Base-by-base conservation (phyloP, 1,284 basidiomycete species). In the Thelephora terrestris region DNA sequence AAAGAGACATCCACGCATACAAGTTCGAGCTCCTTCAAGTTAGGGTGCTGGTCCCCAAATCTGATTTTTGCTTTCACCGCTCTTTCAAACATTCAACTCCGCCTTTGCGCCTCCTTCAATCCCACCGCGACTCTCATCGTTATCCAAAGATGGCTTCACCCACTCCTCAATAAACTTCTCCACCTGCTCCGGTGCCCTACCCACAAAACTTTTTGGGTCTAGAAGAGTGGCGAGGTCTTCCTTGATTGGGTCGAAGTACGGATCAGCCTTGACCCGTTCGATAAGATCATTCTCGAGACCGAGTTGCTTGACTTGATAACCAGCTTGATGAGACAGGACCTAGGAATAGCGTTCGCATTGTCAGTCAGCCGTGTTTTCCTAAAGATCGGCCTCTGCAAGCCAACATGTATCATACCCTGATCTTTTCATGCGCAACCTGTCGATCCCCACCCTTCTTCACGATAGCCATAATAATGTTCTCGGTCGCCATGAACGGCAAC, bases 391-490 rank as follows among this genome's bases (percentile, higher is more conserved):
- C 36, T 24, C 17, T 2, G 38, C 24, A 46, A 47, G 20, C 42
- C 35, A 20, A 39, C 46, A 45, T 20, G 42, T 55, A 53, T 58
- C 60, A 58, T 46, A 97, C 94, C 51, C 95, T 73, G 62, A 98
- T 95, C 68, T 90, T 87, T 70, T 98, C 96, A 66, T 99, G 95
- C 35, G 92, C 93, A 65, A 91, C 89, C 68, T 99, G 96, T 36
- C 96, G 76, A 66, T 99, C 95, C 1, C 94, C 96, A 37, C 94
- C 94, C 48, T 73, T 75, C 68, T 95, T 95, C 51, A 99, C 96
- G 53, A 99, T 85, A 10, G 93, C 93, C 96, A 99, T 99, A 72
- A 99, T 99, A 66, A 99, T 79, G 68, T 99, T 99, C 69, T 97
- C 93, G 3, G 93, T 94, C 3, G 91, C 90, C 96, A 99, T 99